Evolutionary conservation across 2,329 filamentous ascomycete species (phyloP).

Genomic region (Pezicula neosporulosa): DNA sequence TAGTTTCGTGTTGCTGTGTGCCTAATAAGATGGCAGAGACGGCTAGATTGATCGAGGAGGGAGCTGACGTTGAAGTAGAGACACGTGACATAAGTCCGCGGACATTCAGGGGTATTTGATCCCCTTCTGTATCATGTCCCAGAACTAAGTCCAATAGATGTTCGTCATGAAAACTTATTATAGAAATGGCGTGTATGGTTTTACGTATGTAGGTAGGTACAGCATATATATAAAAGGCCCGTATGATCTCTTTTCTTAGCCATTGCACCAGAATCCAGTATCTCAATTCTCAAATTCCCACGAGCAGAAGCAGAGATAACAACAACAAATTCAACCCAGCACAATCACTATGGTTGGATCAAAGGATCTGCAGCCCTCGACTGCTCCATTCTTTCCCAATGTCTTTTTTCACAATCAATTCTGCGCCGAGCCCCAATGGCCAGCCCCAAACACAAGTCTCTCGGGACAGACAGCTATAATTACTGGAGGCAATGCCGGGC

Average conservation of each 20-base stretch:
- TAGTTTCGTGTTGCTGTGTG: not conserved
- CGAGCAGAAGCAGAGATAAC: not conserved
- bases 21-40: not conserved
- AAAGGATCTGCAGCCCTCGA: constrained; percentile 19
- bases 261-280: not conserved
- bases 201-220: too few relatives aligned
- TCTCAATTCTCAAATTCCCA: not conserved
- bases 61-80: not conserved
- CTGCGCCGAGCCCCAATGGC: constrained; percentile 13
- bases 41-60: not conserved
- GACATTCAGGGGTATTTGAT: not conserved
- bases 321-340: not conserved
- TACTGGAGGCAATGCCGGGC: constrained; percentile 44
- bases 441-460: constrained; percentile 17
- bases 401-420: constrained; percentile 21
- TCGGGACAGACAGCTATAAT: constrained; percentile 40
- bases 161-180: too few relatives aligned
- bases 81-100: too few relatives aligned
- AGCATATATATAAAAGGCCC: not conserved
- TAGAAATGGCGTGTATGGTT: too few relatives aligned
- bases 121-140: not conserved
- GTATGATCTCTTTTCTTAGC: not conserved
- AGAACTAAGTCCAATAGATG: too few relatives aligned
- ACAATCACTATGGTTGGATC: constrained; percentile 18
- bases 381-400: constrained; percentile 11